phyloP scores from a whole-genome alignment of 2,329 filamentous ascomycete species.

The Ophiostoma piceae region DNA sequence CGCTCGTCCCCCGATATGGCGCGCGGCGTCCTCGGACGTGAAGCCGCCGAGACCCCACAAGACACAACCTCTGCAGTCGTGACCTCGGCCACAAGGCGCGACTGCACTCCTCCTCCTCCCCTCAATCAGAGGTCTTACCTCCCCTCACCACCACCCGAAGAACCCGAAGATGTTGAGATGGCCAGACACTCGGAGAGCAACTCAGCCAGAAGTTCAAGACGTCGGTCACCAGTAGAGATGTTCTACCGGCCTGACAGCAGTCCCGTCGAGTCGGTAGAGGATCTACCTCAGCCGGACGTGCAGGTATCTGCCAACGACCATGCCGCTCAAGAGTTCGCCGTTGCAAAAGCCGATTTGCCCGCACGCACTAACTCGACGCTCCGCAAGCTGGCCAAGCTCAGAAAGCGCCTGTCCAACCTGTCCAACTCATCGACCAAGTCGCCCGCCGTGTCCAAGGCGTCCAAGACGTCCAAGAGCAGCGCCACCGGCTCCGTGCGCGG shows the following conservation, averaged over 20 bases:
- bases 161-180: neutral
- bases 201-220: slow-evolving; percentile 14
- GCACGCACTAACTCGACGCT: slow-evolving; percentile 23
- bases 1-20: slow-evolving; percentile 45
- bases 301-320: neutral
- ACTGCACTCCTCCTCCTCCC: neutral
- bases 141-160: slow-evolving; percentile 17
- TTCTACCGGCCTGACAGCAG: slow-evolving; percentile 49
- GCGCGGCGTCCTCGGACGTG: slow-evolving; percentile 56
- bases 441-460: slow-evolving; percentile 37
- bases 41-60: slow-evolving; percentile 45
- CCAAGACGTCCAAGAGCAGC: slow-evolving; percentile 39
- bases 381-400: slow-evolving; percentile 19
- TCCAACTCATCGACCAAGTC: slow-evolving; percentile 18
- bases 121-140: neutral
- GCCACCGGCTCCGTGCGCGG: slow-evolving; percentile 42
- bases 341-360: slow-evolving; percentile 20
- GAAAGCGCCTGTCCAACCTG: slow-evolving; percentile 43
- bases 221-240: slow-evolving; percentile 31
- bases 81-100: slow-evolving; percentile 51
- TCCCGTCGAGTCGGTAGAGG: slow-evolving; percentile 30
- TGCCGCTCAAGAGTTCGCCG: neutral
- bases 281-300: neutral
- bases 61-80: slow-evolving; percentile 49
- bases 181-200: neutral